phyloP scores from a whole-genome alignment of 106 monocot species.

The Dendrobium huoshanense region DNA sequence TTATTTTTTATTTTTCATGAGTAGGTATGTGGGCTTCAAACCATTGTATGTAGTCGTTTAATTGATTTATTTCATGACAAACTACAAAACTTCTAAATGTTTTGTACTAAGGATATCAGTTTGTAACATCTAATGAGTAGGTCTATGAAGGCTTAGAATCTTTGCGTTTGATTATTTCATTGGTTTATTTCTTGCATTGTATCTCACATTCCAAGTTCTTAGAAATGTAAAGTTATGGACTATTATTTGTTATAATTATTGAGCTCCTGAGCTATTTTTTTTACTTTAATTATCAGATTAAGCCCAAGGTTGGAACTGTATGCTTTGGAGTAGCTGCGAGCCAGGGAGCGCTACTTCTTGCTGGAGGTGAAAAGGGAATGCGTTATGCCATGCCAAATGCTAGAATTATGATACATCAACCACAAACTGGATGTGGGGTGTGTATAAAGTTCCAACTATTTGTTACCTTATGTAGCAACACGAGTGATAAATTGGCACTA shows the following conservation, averaged over 20 bases:
- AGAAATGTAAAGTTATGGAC: not conserved
- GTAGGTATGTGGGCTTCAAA: no score
- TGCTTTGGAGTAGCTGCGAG: conserved; percentile 93
- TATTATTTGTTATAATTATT: not conserved
- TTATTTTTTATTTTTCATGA: no score
- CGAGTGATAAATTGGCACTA: not conserved
- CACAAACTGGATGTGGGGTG: conserved; percentile 89
- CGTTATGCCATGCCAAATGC: conserved; percentile 96
- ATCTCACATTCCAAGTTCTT: not conserved
- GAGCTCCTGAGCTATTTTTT: not conserved
- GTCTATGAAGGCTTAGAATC: no score
- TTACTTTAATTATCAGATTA: conserved; percentile 44
- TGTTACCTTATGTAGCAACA: not conserved
- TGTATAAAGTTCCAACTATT: not conserved
- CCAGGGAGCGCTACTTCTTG: conserved; percentile 90
- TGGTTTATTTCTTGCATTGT: no score
- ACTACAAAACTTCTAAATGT: no score
- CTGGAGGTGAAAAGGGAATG: conserved; percentile 96
- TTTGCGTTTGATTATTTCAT: no score
- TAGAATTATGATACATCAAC: conserved; percentile 94
- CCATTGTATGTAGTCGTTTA: no score
- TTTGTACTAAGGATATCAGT: no score
- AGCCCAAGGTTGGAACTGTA: conserved; percentile 87
- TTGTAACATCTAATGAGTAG: no score
- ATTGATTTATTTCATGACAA: no score